Conservation (phyloP, 257 asterid genomes). For the Primulina tabacum region DNA sequence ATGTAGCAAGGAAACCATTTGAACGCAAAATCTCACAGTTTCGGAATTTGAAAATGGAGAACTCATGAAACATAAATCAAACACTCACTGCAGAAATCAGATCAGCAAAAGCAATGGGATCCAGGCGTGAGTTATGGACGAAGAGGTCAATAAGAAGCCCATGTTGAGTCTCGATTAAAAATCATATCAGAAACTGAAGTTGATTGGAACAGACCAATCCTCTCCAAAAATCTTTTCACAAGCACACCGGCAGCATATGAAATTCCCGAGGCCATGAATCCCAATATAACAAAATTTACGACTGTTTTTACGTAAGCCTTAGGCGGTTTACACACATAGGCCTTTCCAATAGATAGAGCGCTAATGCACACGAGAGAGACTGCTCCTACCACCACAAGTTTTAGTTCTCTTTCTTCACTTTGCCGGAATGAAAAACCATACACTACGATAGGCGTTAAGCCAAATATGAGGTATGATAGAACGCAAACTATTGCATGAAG, state of each 20-base stretch:
- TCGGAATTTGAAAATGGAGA: not conserved
- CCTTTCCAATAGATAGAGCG: slow-evolving; percentile 47
- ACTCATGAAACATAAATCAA: not conserved
- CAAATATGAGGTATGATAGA: slow-evolving; percentile 61
- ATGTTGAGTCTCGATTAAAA: slow-evolving; percentile 28
- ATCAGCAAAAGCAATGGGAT: not conserved
- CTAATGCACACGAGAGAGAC: slow-evolving; percentile 60
- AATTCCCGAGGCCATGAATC: slow-evolving; percentile 57
- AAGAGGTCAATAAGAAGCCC: slow-evolving; percentile 44
- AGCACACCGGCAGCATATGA: slow-evolving; percentile 60
- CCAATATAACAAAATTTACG: slow-evolving; percentile 40
- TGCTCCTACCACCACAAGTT: slow-evolving; percentile 57
- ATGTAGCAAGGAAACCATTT: no score
- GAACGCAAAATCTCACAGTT: not conserved
- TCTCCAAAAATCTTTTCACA: slow-evolving; percentile 47
- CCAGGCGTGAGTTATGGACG: not conserved
- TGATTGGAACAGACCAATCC: slow-evolving; percentile 48
- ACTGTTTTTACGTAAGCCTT: slow-evolving; percentile 58
- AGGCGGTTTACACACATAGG: slow-evolving; percentile 50
- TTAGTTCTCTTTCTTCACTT: slow-evolving; percentile 56
- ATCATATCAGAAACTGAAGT: slow-evolving; percentile 31
- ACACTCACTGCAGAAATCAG: not conserved
- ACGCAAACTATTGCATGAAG: slow-evolving; percentile 54
- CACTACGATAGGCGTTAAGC: slow-evolving; percentile 52
- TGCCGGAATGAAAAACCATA: slow-evolving; percentile 65